These are phyloP conservation scores for Fraxinus albicans DNA, from an alignment of 305 asterid species.

Conservation along the genomic window DNA sequence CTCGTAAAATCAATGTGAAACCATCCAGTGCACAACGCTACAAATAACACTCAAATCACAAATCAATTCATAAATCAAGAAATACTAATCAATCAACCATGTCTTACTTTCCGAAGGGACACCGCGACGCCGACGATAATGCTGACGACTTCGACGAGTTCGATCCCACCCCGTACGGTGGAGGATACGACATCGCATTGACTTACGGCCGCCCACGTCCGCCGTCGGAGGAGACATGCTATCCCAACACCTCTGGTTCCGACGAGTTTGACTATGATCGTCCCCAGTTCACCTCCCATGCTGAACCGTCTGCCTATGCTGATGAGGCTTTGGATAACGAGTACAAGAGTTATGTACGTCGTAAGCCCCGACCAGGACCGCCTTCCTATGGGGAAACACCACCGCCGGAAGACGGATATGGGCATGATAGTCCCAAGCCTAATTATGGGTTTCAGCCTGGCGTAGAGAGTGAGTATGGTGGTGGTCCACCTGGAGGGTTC, in stretches of 20 bases:
- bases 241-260: constrained; percentile 54
- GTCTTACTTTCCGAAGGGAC: constrained; percentile 85
- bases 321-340: constrained; percentile 68
- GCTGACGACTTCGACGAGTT: constrained; percentile 74
- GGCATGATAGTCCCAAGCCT: constrained; percentile 39
- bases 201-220: constrained; percentile 75
- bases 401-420: constrained; percentile 29
- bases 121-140: constrained; percentile 46
- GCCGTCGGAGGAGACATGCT: constrained; percentile 74
- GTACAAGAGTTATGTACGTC: constrained; percentile 74
- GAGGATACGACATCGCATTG: constrained; percentile 67
- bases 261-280: constrained; percentile 77
- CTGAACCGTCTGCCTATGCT: constrained; percentile 82
- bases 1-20: background rate
- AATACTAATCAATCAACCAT: constrained; percentile 27
- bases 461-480: constrained; percentile 24
- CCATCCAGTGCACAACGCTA: background rate
- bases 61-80: background rate
- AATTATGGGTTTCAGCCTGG: constrained; percentile 41
- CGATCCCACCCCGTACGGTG: constrained; percentile 82
- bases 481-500: constrained; percentile 18
- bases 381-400: constrained; percentile 34
- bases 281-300: constrained; percentile 66
- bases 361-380: constrained; percentile 52
- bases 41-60: background rate